A percentile compares a stretch with the other conserved stretches of the same genome.
These are phyloP conservation scores for Backusella tuberculispora DNA, from an alignment of 192 early-diverging fungal genomes.

Conservation along the genomic window DNA sequence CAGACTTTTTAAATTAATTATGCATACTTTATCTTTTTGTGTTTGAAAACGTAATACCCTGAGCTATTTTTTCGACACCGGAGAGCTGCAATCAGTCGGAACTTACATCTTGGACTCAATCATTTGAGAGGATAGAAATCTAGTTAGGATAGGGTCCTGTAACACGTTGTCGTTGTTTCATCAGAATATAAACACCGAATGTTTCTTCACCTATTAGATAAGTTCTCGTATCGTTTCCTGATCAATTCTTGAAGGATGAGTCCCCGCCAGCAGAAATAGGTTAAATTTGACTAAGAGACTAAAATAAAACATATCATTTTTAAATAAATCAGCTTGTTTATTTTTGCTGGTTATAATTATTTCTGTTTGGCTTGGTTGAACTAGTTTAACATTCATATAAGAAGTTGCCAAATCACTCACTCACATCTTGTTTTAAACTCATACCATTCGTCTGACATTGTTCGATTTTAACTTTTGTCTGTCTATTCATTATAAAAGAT, in stretches of 20 bases:
- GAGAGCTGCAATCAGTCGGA: conserved; percentile 11
- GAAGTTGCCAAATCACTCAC: neutral
- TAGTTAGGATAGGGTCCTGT: conserved; percentile 8
- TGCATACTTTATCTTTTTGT: neutral
- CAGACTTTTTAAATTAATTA: neutral
- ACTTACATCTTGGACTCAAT: neutral
- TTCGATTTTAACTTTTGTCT: neutral
- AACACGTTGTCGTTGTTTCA: conserved; percentile 13
- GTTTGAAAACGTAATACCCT: neutral
- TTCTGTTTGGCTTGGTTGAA: neutral
- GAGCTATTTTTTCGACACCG: neutral
- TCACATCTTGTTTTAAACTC: neutral
- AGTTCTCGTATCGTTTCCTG: conserved; percentile 7
- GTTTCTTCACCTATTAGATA: neutral
- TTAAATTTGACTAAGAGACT: conserved; percentile 1
- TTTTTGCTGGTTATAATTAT: neutral
- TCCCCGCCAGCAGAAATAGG: conserved; percentile 2
- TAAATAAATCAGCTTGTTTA: neutral
- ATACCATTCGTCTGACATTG: neutral
- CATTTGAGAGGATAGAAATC: neutral
- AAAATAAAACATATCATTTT: neutral
- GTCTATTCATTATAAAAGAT: neutral
- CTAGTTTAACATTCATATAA: neutral
- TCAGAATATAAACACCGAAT: conserved; percentile 4
- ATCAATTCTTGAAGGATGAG: neutral